Evolutionary conservation across 208 protist genomes (phyloP).

Genomic region (Lotmaria passim): DNA sequence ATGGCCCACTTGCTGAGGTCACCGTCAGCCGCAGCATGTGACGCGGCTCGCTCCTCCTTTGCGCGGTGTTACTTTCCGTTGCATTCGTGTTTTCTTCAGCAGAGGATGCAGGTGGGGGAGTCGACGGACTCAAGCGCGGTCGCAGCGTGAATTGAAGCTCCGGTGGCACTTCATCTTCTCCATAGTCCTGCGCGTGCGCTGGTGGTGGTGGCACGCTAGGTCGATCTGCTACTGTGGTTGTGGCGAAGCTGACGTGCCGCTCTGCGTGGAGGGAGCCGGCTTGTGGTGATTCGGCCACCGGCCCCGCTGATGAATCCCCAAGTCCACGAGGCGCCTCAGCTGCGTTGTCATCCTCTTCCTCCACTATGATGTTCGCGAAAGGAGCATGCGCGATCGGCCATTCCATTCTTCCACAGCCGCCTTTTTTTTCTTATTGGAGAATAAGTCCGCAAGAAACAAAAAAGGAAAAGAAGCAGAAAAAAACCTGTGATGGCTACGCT

Average conservation of each 20-base stretch:
- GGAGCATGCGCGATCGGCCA: conserved; percentile 26
- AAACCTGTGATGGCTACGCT: too few species aligned
- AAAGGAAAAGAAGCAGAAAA: background rate
- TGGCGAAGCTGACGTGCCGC: conserved; percentile 3
- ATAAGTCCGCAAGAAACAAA: background rate
- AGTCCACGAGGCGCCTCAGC: background rate
- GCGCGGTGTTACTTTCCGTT: background rate
- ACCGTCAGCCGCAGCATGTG: conserved; percentile 7
- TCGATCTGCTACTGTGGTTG: too few species aligned
- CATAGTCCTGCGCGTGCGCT: background rate
- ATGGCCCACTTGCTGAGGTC: background rate
- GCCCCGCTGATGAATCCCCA: background rate
- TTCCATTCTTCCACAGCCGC: conserved; percentile 35
- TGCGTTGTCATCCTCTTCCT: conserved; percentile 16
- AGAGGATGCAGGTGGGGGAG: background rate
- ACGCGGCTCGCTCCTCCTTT: background rate
- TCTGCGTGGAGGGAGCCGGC: background rate
- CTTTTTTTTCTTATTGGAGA: too few species aligned
- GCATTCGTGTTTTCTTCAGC: background rate
- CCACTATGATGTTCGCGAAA: conserved; percentile 35
- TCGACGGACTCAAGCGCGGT: background rate
- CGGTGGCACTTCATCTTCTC: background rate
- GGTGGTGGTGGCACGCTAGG: background rate
- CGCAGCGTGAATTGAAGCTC: background rate
- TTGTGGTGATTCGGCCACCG: background rate